Percentiles rank a stretch among this genome's conserved stretches.
Conservation (phyloP, 108 stramenopile species). For the Epithemia pelagica region DNA sequence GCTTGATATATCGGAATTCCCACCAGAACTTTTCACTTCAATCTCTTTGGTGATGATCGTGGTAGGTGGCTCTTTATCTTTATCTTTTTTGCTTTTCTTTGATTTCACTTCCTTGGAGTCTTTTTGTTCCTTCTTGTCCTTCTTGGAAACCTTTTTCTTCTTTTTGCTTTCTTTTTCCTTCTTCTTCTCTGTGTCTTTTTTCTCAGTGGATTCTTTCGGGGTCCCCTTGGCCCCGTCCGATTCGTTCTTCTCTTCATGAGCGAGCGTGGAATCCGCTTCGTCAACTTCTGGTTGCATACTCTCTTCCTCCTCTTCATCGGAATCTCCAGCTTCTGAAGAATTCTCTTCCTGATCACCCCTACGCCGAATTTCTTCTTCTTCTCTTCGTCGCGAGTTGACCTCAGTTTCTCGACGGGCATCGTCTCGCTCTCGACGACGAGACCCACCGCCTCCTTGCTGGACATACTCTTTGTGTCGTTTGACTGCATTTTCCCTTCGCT, state of each 20-base stretch:
- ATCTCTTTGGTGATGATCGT: background rate
- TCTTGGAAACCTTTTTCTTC: background rate
- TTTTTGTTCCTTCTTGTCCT: background rate
- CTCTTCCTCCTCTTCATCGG: background rate
- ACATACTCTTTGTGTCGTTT: background rate
- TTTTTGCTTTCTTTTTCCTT: background rate
- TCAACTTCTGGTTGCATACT: background rate
- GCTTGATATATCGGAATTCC: background rate
- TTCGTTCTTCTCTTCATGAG: background rate
- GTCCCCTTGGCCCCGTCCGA: background rate
- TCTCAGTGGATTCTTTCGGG: constrained; percentile 2
- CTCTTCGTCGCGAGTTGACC: background rate
- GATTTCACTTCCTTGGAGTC: background rate
- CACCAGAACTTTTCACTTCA: background rate
- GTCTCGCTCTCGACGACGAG: background rate
- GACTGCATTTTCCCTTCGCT: background rate
- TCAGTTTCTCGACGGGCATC: background rate
- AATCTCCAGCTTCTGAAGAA: background rate
- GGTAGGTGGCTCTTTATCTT: background rate
- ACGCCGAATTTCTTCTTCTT: background rate
- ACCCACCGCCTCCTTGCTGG: background rate
- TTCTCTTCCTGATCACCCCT: background rate
- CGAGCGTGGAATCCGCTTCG: background rate
- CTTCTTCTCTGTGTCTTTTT: background rate
- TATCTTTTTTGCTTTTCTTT: constrained; percentile 7